phyloP scores from a whole-genome alignment of 2,329 filamentous ascomycete species.

The Pestalotiopsis sp. region DNA sequence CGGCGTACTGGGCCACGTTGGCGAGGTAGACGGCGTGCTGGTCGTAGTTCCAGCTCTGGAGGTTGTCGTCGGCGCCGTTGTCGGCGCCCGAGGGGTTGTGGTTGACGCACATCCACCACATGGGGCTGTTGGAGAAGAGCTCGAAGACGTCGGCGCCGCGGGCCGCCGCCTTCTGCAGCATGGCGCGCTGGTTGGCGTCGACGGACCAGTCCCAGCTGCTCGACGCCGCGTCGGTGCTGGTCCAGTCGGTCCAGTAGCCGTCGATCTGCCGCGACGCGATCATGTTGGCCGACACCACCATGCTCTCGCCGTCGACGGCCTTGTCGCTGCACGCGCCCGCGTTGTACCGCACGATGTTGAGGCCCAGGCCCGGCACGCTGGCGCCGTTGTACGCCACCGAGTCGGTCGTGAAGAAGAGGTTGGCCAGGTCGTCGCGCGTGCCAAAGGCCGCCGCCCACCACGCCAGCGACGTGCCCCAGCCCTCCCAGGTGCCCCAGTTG shows the following conservation, averaged over 20 bases:
- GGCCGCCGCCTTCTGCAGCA: slow-evolving; percentile 37
- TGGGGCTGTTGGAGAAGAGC: slow-evolving; percentile 48
- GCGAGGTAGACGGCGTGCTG: slow-evolving; percentile 42
- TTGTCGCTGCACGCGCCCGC: slow-evolving; percentile 41
- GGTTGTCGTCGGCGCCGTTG: slow-evolving; percentile 37
- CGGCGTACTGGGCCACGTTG: slow-evolving; percentile 38
- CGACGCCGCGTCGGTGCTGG: slow-evolving; percentile 32
- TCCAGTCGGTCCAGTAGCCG: slow-evolving; percentile 41
- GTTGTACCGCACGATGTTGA: slow-evolving; percentile 46
- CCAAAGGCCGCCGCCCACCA: slow-evolving; percentile 47
- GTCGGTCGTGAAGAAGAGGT: slow-evolving; percentile 41
- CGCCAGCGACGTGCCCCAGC: slow-evolving; percentile 44
- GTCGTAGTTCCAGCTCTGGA: slow-evolving; percentile 38
- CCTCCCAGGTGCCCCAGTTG: slow-evolving; percentile 43
- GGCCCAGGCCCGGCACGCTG: slow-evolving; percentile 38
- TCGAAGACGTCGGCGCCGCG: slow-evolving; percentile 39
- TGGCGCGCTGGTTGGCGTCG: slow-evolving; percentile 40
- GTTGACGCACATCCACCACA: slow-evolving; percentile 47
- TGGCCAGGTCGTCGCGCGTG: slow-evolving; percentile 39
- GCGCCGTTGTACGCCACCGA: slow-evolving; percentile 29
- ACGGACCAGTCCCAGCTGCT: slow-evolving; percentile 42
- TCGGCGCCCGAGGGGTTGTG: slow-evolving; percentile 41
- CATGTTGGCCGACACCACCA: slow-evolving; percentile 39
- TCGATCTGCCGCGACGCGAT: slow-evolving; percentile 39
- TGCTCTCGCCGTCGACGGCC: slow-evolving; percentile 30